Evolutionary conservation across 257 asterid genomes (phyloP), one percentile per base, ranked within the genome.

Genomic region (Capsicum chinense): DNA sequence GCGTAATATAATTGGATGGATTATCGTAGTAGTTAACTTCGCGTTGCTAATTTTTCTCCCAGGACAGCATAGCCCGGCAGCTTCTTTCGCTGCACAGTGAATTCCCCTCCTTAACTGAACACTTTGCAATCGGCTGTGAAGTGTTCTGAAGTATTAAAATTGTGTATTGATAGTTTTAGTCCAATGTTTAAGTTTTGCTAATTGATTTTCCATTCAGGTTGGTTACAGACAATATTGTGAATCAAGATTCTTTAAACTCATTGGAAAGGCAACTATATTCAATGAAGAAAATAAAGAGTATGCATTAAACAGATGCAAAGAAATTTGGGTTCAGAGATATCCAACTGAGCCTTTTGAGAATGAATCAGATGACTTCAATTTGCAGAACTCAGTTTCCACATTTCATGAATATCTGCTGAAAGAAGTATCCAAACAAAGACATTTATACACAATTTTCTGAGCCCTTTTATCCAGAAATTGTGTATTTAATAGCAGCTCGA

Each of bases 211-310:
- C 14, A 6, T 81, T 82, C 92, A 95, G 98, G 93, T 83, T 3
- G 86, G 88, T 79, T 95, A 95, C 87, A 92, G 90, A 83, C 84
- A 87, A 67, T 95, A 95, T 84, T 95, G 99, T 54, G 91, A 93
- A 81, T 91, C 97, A 79, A 95, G 92, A 86, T 94, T 95, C 90
- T 88, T 91, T 13, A 95, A 92, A 84, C 83, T 93, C 13, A 90
- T 95, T 2, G 97, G 97, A 73, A 95, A 92, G 71, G 86, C 98
- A 19, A 78, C 92, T 9, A 93, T 95, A 42, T 93, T 94, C 67
- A 95, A 93, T 85, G 95, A 91, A 82, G 97, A 95, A 86, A 94
- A 92, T 70, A 94, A 91, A 84, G 99, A 93, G 37, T 95, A 95
- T 79, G 98, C 99, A 83, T 39, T 94, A 86, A 87, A 90, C 82